These are phyloP conservation scores for Brassica incana DNA, from an alignment of 345 rosid species.

Conservation along the genomic window DNA sequence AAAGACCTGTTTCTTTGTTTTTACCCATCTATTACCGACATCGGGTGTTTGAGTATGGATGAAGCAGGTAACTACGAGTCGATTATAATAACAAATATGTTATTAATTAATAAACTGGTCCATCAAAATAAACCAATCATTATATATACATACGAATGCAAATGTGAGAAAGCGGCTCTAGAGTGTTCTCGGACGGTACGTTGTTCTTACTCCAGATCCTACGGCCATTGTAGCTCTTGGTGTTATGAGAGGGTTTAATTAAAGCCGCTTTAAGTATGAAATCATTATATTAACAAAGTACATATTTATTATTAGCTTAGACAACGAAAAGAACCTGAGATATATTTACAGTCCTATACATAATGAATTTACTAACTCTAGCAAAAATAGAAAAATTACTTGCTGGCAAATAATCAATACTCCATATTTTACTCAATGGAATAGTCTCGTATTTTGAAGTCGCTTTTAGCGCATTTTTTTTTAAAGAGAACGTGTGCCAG, in stretches of 20 bases:
- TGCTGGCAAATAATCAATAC: background rate
- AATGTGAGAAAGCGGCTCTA: conserved; percentile 10
- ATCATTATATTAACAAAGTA: background rate
- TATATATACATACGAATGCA: background rate
- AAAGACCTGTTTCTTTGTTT: background rate
- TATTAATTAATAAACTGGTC: background rate
- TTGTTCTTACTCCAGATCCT: conserved; percentile 31
- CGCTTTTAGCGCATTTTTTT: background rate
- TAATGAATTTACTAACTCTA: background rate
- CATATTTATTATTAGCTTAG: too few species aligned
- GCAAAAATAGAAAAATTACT: too few species aligned
- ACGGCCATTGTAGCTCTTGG: conserved; percentile 35
- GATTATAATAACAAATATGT: background rate
- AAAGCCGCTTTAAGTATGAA: background rate
- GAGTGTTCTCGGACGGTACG: conserved; percentile 14
- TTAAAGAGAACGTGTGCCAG: background rate
- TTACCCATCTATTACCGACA: conserved; percentile 1
- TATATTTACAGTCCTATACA: too few species aligned
- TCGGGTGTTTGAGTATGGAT: background rate
- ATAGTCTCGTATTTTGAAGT: background rate
- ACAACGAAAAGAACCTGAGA: background rate
- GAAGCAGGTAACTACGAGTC: background rate
- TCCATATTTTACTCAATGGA: background rate
- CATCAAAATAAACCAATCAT: background rate
- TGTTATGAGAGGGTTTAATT: conserved; percentile 8